Evolutionary conservation across 495 filamentous ascomycete species (phyloP).

Genomic region (Neurospora tetrasperma): DNA sequence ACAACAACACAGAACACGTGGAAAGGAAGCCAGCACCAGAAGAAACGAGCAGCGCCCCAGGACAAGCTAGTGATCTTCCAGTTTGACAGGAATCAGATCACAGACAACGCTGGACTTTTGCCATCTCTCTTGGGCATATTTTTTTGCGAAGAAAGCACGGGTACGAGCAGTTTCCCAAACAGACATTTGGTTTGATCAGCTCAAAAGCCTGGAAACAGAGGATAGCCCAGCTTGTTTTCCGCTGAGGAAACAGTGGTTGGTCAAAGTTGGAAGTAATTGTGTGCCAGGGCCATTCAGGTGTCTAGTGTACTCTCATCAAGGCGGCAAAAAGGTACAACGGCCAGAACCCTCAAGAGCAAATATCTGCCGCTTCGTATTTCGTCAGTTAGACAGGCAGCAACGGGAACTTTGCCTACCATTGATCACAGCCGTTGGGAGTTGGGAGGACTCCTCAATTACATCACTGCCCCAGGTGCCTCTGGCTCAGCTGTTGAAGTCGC

Average conservation of each 20-base stretch:
- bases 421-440: background rate
- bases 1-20: background rate
- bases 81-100: background rate
- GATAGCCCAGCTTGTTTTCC: background rate
- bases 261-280: background rate
- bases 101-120: background rate
- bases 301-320: background rate
- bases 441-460: background rate
- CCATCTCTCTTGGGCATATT: background rate
- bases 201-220: background rate
- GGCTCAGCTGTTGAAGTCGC: background rate
- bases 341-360: background rate
- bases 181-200: background rate
- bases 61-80: background rate
- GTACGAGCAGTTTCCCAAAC: background rate
- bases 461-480: background rate
- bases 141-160: background rate
- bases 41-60: background rate
- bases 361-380: background rate
- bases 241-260: background rate
- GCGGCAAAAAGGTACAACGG: background rate
- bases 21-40: background rate
- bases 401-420: background rate
- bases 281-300: background rate
- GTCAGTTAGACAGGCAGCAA: background rate